Conservation (phyloP, 305 asterid genomes). For the Ajuga reptans region DNA sequence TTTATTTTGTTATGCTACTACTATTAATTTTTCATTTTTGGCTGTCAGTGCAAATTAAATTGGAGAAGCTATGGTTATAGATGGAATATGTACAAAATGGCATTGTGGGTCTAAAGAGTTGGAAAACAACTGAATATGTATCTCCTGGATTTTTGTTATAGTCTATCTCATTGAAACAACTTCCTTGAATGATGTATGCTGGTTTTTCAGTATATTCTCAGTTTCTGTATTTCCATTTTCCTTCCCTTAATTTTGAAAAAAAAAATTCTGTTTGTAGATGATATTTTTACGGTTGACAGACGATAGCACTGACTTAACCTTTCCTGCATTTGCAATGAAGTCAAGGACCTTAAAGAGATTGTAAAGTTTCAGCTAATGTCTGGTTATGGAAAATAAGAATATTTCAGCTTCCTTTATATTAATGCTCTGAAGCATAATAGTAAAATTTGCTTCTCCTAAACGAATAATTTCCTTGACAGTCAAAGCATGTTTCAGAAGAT, state of each 20-base stretch:
- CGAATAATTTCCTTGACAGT: too few species aligned
- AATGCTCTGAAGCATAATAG: too few species aligned
- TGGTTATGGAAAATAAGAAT: not conserved
- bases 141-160: not conserved
- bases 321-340: too few species aligned
- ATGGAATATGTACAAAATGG: not conserved
- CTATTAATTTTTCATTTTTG: too few species aligned
- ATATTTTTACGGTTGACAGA: not conserved
- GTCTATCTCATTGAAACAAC: not conserved
- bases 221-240: not conserved
- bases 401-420: too few species aligned
- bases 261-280: not conserved
- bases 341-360: too few species aligned
- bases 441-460: too few species aligned
- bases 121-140: not conserved
- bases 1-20: too few species aligned
- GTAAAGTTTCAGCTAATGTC: not conserved
- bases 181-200: not conserved
- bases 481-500: too few species aligned
- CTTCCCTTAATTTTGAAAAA: not conserved
- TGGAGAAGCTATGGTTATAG: too few species aligned
- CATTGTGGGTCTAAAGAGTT: not conserved
- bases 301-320: not conserved
- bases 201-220: not conserved
- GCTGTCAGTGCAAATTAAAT: too few species aligned